Conservation (phyloP, 352 stramenopile genomes). For the Phytophthora hibernalis region DNA sequence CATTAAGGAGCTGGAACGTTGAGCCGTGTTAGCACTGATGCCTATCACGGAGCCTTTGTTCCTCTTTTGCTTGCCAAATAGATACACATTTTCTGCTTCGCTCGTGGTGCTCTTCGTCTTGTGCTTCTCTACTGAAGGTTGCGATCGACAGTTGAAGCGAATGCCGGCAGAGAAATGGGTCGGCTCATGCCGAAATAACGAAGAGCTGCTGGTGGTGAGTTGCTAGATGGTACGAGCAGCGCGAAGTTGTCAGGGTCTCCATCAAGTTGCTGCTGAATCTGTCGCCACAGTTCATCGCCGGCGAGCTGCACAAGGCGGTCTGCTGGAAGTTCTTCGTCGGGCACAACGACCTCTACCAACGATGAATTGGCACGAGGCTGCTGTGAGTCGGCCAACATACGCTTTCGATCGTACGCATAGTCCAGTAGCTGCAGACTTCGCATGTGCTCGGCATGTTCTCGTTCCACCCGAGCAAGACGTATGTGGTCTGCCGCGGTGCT, state of each 20-base stretch:
- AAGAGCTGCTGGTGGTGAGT: conserved; percentile 70
- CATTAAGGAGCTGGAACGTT: conserved; percentile 50
- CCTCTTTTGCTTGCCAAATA: conserved; percentile 51
- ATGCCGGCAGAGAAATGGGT: conserved; percentile 52
- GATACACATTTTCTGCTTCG: conserved; percentile 42
- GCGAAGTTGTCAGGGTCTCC: conserved; percentile 45
- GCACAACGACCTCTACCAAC: conserved; percentile 55
- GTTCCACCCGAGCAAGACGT: conserved; percentile 54
- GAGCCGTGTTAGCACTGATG: conserved; percentile 5
- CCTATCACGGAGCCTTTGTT: conserved; percentile 20
- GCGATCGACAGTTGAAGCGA: conserved; percentile 53
- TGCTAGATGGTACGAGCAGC: conserved; percentile 58
- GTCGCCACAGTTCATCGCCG: conserved; percentile 56
- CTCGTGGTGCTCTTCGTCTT: conserved; percentile 12
- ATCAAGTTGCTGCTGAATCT: conserved; percentile 47
- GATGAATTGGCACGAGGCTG: conserved; percentile 61
- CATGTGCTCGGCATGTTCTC: conserved; percentile 71
- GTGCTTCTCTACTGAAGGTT: conserved; percentile 29
- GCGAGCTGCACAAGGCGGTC: conserved; percentile 42
- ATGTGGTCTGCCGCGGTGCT: conserved; percentile 53
- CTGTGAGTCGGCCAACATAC: conserved; percentile 50
- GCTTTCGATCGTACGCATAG: conserved; percentile 73
- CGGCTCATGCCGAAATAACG: conserved; percentile 65
- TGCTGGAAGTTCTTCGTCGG: conserved; percentile 36
- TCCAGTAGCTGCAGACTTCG: conserved; percentile 76